These are phyloP conservation scores for Ehretia macrophylla DNA, from an alignment of 257 asterid genomes.

Conservation along the genomic window DNA sequence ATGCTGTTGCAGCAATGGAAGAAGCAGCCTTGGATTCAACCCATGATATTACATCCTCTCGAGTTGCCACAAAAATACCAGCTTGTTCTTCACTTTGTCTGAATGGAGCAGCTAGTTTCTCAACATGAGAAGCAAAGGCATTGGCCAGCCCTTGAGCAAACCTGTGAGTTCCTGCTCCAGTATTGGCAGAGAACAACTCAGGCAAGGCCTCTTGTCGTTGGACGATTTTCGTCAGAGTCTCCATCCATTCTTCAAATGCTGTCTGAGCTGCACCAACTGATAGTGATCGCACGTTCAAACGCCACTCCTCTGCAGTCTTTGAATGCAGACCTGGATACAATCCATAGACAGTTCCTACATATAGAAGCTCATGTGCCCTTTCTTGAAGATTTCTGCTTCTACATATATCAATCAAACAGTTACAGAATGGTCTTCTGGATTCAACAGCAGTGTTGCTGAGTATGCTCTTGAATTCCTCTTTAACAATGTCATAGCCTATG, in stretches of 20 bases:
- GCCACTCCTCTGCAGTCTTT: constrained; percentile 80
- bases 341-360: constrained; percentile 65
- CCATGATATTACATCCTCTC: constrained; percentile 75
- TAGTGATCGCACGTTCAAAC: constrained; percentile 67
- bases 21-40: constrained; percentile 43
- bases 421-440: constrained; percentile 81
- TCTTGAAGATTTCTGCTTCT: constrained; percentile 39
- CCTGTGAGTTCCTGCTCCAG: constrained; percentile 86
- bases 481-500: constrained; percentile 33
- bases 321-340: constrained; percentile 86
- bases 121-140: constrained; percentile 66
- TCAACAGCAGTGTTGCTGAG: constrained; percentile 58
- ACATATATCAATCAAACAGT: constrained; percentile 82
- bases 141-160: constrained; percentile 68
- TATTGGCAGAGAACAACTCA: constrained; percentile 60
- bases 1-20: constrained; percentile 27
- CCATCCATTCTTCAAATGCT: constrained; percentile 93
- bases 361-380: constrained; percentile 79
- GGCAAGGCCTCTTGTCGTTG: constrained; percentile 61
- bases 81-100: constrained; percentile 64
- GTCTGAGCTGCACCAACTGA: constrained; percentile 91
- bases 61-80: constrained; percentile 67
- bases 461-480: constrained; percentile 54
- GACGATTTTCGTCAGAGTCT: constrained; percentile 51
- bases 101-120: constrained; percentile 72